Percentiles rank a stretch among this genome's conserved stretches.
These are phyloP conservation scores for Waitea zeae DNA, from an alignment of 1,284 basidiomycete species.

Conservation along the genomic window DNA sequence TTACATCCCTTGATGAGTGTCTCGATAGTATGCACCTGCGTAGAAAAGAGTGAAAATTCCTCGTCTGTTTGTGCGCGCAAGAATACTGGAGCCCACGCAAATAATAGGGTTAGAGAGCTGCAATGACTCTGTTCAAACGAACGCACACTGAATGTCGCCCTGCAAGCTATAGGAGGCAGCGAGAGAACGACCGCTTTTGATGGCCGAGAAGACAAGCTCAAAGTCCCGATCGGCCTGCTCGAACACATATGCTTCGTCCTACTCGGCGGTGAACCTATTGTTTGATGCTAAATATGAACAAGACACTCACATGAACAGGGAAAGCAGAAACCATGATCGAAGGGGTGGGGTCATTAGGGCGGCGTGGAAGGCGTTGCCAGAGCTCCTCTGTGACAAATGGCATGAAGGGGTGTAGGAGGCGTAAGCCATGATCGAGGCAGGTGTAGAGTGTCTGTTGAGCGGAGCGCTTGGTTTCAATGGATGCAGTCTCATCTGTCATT, in stretches of 20 bases:
- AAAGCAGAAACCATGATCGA: slow-evolving; percentile 85
- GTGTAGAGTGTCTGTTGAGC: slow-evolving; percentile 96
- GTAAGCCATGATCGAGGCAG: slow-evolving; percentile 81
- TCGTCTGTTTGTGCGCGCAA: slow-evolving; percentile 54
- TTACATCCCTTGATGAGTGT: slow-evolving; percentile 87
- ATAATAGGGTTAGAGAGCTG: background rate
- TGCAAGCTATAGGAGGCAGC: slow-evolving; percentile 87
- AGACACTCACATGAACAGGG: slow-evolving; percentile 56
- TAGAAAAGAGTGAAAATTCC: slow-evolving; percentile 48
- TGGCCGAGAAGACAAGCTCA: slow-evolving; percentile 70
- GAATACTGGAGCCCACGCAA: slow-evolving; percentile 56
- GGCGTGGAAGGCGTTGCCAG: slow-evolving; percentile 88
- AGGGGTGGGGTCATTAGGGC: slow-evolving; percentile 65
- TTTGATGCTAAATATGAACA: background rate
- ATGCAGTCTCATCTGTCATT: slow-evolving; percentile 70
- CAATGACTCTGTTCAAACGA: slow-evolving; percentile 1
- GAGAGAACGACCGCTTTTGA: slow-evolving; percentile 73
- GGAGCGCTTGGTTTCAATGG: slow-evolving; percentile 47
- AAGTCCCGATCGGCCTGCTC: slow-evolving; percentile 71
- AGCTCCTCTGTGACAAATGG: slow-evolving; percentile 98
- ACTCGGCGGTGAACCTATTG: background rate
- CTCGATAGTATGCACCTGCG: slow-evolving; percentile 61
- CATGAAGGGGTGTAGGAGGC: slow-evolving; percentile 96
- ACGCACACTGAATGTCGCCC: slow-evolving; percentile 69
- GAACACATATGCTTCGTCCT: slow-evolving; percentile 54